A percentile compares a stretch with the other conserved stretches of the same genome.
Conservation (phyloP, 441 rosid genomes). For the Gossypium trilobum region DNA sequence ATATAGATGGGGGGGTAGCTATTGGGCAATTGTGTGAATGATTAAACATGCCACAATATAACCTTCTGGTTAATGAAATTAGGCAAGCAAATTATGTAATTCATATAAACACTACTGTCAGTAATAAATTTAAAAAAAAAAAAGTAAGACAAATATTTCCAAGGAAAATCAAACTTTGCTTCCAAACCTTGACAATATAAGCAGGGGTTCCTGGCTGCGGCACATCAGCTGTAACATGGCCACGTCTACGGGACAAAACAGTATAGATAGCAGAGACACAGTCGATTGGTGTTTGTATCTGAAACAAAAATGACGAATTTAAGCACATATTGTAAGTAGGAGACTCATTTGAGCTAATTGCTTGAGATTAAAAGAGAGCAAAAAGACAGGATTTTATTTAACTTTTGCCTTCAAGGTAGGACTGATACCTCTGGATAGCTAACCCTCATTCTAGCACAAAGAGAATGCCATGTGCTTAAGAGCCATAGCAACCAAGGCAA, state of each 20-base stretch:
- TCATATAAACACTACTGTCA: not conserved
- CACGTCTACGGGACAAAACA: constrained; percentile 90
- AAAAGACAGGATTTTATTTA: not conserved
- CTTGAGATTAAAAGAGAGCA: not conserved
- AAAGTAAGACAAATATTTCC: constrained; percentile 1
- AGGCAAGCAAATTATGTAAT: not conserved
- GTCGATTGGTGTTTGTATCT: constrained; percentile 96
- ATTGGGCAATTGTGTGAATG: constrained; percentile 1
- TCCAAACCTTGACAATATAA: constrained; percentile 75
- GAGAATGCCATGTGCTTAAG: not conserved
- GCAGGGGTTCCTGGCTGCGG: constrained; percentile 97
- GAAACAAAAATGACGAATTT: constrained; percentile 20
- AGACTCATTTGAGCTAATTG: not conserved
- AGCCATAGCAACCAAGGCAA: not conserved
- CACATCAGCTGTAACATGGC: constrained; percentile 93
- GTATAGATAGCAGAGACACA: constrained; percentile 93
- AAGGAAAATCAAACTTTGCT: constrained; percentile 14
- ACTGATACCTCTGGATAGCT: not conserved
- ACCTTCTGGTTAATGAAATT: not conserved
- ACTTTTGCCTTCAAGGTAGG: not conserved
- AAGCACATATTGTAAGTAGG: constrained; percentile 3
- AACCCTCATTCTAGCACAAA: not conserved
- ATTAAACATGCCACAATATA: not conserved
- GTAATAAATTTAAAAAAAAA: not conserved
- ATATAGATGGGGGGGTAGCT: not conserved